phyloP scores from a whole-genome alignment of 768 basidiomycete genomes.

The Lactarius sanguifluus region DNA sequence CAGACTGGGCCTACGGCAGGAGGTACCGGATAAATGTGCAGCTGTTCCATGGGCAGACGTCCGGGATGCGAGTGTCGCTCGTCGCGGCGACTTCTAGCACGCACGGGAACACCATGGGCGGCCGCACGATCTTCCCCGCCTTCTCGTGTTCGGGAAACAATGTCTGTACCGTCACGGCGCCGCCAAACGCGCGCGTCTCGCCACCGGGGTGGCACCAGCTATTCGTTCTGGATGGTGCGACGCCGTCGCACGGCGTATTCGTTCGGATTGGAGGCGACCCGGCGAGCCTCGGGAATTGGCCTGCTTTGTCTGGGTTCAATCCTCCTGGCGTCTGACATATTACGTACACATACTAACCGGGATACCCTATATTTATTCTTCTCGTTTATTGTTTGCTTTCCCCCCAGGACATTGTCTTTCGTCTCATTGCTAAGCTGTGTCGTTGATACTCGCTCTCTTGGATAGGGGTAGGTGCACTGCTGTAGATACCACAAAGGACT shows the following conservation, averaged over 20 bases:
- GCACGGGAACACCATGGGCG: conserved; percentile 75
- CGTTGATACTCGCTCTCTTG: background rate
- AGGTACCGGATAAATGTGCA: conserved; percentile 36
- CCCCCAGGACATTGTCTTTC: background rate
- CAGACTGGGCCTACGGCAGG: conserved; percentile 62
- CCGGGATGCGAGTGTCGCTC: conserved; percentile 59
- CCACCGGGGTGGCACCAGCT: conserved; percentile 41
- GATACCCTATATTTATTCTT: background rate
- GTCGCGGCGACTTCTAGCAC: conserved; percentile 74
- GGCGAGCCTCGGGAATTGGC: conserved; percentile 64
- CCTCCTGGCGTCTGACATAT: conserved; percentile 51
- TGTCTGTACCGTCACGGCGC: conserved; percentile 73
- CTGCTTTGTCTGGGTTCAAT: conserved; percentile 64
- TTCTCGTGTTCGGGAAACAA: conserved; percentile 62
- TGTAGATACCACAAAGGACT: background rate
- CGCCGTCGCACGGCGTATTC: background rate
- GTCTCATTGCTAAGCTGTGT: background rate
- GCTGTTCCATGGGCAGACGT: conserved; percentile 45
- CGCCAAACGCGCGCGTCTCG: conserved; percentile 62
- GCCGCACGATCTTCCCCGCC: conserved; percentile 67
- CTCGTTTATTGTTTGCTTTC: no score
- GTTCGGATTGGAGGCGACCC: background rate
- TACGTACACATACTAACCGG: background rate
- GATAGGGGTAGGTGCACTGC: background rate
- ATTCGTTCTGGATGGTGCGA: background rate